These are phyloP conservation scores for Agrocybe pediades DNA, from an alignment of 768 basidiomycete species.

Conservation along the genomic window DNA sequence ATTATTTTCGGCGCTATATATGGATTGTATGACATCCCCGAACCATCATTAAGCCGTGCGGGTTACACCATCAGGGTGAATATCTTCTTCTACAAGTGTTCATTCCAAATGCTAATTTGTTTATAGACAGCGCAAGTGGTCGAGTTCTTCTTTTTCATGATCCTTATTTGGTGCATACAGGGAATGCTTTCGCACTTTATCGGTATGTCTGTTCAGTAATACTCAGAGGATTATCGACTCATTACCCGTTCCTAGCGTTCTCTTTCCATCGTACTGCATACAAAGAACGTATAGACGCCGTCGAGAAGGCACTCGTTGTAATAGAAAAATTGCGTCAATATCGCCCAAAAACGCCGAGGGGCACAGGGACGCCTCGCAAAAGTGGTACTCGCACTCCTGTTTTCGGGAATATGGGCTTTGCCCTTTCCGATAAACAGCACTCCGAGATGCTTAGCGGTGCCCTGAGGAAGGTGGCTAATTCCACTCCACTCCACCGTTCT, in stretches of 20 bases:
- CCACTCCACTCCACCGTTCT: constrained; percentile 4
- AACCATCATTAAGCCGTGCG: constrained; percentile 49
- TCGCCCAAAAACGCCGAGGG: constrained; percentile 45
- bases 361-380: constrained; percentile 24
- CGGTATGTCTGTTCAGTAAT: constrained; percentile 25
- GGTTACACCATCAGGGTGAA: constrained; percentile 59
- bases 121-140: constrained; percentile 60
- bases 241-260: constrained; percentile 46
- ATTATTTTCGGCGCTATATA: constrained; percentile 74
- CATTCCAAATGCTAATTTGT: background rate
- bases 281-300: constrained; percentile 65
- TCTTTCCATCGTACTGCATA: constrained; percentile 80
- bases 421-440: constrained; percentile 50
- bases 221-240: background rate
- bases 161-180: constrained; percentile 61
- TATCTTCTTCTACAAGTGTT: constrained; percentile 2
- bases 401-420: constrained; percentile 31
- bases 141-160: constrained; percentile 77
- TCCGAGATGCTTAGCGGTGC: constrained; percentile 35
- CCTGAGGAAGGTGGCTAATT: constrained; percentile 21
- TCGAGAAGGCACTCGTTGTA: constrained; percentile 52
- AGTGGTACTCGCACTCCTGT: constrained; percentile 47
- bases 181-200: constrained; percentile 72
- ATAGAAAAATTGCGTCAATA: constrained; percentile 71
- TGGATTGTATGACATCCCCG: constrained; percentile 46